Evolutionary conservation across 2,329 filamentous ascomycete genomes (phyloP).

Genomic region (Xylaria sp.): DNA sequence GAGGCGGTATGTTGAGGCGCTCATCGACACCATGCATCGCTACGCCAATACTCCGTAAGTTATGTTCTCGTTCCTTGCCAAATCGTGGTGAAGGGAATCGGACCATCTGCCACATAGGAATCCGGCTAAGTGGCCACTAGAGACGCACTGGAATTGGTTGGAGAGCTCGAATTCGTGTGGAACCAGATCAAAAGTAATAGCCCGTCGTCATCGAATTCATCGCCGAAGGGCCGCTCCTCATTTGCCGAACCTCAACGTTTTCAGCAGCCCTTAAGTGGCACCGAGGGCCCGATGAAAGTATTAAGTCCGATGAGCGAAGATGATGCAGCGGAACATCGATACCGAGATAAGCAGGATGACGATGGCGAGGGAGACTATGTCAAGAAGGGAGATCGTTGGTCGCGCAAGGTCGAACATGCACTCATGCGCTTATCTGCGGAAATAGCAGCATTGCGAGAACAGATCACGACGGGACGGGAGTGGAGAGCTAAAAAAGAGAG

Average conservation of each 20-base stretch:
- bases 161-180: conserved; percentile 99
- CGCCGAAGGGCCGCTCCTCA: conserved; percentile 58
- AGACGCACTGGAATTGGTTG: conserved; percentile 87
- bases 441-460: conserved; percentile 89
- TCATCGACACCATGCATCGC: conserved; percentile 96
- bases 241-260: conserved; percentile 57
- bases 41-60: conserved; percentile 87
- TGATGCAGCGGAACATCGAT: conserved; percentile 72
- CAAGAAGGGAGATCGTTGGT: conserved; percentile 72
- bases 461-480: conserved; percentile 81
- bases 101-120: neutral
- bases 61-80: neutral
- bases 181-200: conserved; percentile 94
- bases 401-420: conserved; percentile 83
- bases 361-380: conserved; percentile 54
- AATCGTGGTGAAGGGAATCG: neutral
- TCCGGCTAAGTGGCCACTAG: conserved; percentile 51
- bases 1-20: conserved; percentile 88
- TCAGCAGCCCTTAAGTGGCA: conserved; percentile 60
- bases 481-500: conserved; percentile 74
- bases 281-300: conserved; percentile 72
- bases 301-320: conserved; percentile 88
- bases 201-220: conserved; percentile 70
- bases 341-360: conserved; percentile 61
- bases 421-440: conserved; percentile 92